Percentiles rank a stretch among this genome's conserved stretches.
Conservation (phyloP, 768 basidiomycete species). For the Clavulina sp. region DNA sequence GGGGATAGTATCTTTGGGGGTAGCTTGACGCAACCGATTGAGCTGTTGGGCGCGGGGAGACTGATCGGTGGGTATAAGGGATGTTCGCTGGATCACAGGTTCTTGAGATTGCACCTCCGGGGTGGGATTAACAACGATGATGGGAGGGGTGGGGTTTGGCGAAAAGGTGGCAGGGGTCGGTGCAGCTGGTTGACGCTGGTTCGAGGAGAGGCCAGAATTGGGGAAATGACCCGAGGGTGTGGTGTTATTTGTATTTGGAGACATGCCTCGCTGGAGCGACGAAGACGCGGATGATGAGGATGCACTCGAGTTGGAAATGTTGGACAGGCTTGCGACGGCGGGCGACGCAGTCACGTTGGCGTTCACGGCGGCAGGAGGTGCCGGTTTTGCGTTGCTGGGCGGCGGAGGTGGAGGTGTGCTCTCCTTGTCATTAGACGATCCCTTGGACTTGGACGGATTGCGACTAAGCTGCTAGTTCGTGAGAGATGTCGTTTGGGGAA, state of each 20-base stretch:
- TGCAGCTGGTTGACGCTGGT: no score
- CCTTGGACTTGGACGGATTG: not conserved
- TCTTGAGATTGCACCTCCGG: constrained; percentile 37
- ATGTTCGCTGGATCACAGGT: constrained; percentile 2
- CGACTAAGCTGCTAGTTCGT: no score
- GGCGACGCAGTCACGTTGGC: constrained; percentile 15
- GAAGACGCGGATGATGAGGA: constrained; percentile 9
- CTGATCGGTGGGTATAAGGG: constrained; percentile 6
- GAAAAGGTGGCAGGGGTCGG: no score
- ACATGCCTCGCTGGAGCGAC: not conserved
- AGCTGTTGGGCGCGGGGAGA: constrained; percentile 38
- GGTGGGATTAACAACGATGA: constrained; percentile 62
- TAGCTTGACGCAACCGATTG: constrained; percentile 50
- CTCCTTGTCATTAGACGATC: not conserved
- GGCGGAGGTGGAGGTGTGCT: not conserved
- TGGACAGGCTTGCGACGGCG: constrained; percentile 13
- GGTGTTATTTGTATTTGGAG: not conserved
- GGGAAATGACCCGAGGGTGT: constrained; percentile 26
- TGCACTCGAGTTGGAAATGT: constrained; percentile 11
- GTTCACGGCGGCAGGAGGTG: constrained; percentile 25
- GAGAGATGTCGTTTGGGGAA: no score
- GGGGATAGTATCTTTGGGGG: constrained; percentile 92
- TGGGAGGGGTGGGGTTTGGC: constrained; percentile 45
- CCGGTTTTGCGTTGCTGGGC: constrained; percentile 17
- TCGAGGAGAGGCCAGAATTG: constrained; percentile 8